Base-by-base conservation (phyloP, 2,329 filamentous ascomycete species). In the Pseudogymnoascus sp. region DNA sequence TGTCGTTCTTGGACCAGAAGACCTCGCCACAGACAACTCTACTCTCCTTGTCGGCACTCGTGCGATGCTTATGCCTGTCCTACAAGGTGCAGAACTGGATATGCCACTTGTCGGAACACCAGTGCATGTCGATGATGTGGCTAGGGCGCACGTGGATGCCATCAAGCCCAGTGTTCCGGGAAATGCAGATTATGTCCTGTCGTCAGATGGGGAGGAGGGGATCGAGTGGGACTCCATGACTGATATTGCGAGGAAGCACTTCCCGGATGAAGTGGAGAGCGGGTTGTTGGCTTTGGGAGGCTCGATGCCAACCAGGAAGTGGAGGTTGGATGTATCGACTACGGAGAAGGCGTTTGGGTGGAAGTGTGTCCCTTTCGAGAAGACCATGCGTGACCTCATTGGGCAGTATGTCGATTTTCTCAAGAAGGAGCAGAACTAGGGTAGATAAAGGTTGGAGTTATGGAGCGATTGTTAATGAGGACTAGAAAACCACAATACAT, bases 181-280 rank as follows among this genome's bases (percentile, higher is more conserved):
- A 14, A 58, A 58, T 39, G 57, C 57, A 5, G 57, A 58, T 36
- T 58, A 58, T 28, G 37, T 58, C 16, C 16, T 58, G 5, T 54
- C 25, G 2, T 54, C 43, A 4, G 25, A 54, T 18, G 35, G 63
- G 63, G 41, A 64, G 63, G 50, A 54, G 25, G 67, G 67, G 4
- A 72, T 70, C 11, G 61, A 65, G 50, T 78, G 75, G 76, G 73
- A 74, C 47, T 74, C 76, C 22, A 70, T 72, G 0, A 72, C 73
- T 47, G 70, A 71, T 16, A 74, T 78, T 57, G 74, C 73, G 3
- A 68, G 70, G 50, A 62, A 67, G 18, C 65, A 65, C 28, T 77
- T 71, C 66, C 62, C 69, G 63, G 57, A 67, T 65, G 68, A 69
- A 41, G 64, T 71, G 59, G 64, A 66, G 62, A 63, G 69, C 69